Evolutionary conservation across 2,329 filamentous ascomycete genomes (phyloP).

Genomic region (Botrytis medusae): DNA sequence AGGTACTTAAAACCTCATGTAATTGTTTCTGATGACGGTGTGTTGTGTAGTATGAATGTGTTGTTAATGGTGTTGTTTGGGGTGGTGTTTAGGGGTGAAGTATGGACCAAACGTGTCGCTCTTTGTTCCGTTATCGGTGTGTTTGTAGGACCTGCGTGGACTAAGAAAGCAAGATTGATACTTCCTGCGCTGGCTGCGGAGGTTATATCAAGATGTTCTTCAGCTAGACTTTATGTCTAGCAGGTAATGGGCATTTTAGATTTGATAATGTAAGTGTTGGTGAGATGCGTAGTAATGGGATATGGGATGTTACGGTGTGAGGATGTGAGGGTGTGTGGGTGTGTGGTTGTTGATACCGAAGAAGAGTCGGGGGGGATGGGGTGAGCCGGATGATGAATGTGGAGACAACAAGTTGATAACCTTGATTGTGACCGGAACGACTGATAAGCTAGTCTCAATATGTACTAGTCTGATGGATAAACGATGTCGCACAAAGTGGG

Average conservation of each 20-base stretch:
- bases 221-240: slow-evolving; percentile 49
- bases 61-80: neutral
- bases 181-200: slow-evolving; percentile 48
- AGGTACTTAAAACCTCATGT: slow-evolving; percentile 38
- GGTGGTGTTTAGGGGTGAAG: neutral
- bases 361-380: neutral
- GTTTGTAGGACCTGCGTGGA: slow-evolving; percentile 40
- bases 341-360: neutral
- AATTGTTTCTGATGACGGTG: slow-evolving; percentile 23
- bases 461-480: neutral
- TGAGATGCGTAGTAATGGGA: slow-evolving; percentile 17
- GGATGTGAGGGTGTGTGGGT: neutral
- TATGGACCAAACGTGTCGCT: slow-evolving; percentile 28
- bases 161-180: slow-evolving; percentile 46
- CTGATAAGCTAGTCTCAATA: neutral
- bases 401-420: slow-evolving; percentile 12
- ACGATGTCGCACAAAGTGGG: neutral
- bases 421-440: slow-evolving; percentile 16
- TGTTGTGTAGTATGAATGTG: neutral
- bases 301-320: neutral
- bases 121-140: slow-evolving; percentile 25
- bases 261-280: slow-evolving; percentile 21
- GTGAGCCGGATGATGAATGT: slow-evolving; percentile 2
- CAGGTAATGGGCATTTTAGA: slow-evolving; percentile 39
- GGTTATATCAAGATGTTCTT: slow-evolving; percentile 43